Base-by-base conservation (phyloP, 139 green algal species). In the Parachlorella kessleri region DNA sequence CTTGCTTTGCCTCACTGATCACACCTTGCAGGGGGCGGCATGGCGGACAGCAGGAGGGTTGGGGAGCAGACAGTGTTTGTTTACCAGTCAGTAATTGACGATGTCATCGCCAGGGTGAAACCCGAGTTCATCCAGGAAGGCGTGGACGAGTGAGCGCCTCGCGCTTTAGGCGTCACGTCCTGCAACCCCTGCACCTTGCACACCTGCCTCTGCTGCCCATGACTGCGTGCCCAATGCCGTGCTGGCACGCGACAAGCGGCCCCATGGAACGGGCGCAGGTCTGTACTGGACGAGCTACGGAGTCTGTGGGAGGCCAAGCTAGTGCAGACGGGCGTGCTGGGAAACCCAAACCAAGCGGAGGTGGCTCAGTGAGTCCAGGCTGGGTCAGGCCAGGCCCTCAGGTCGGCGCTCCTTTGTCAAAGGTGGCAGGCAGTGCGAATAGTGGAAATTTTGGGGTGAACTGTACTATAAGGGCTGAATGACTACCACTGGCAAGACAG, bases 111-210 rank as follows among this genome's bases (percentile, higher is more conserved):
- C 14, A 88, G 89, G 3, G 84, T 94, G 53, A 90, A 91, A 76
- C 75, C 84, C 0, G 87, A 93, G 55, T 95, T 94, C 42, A 78
- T 91, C 23, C 81, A 94, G 33, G 89, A 93, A 59, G 86, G 87
- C 33, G 73, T 96, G 2, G 92, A 94, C 55, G 90, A 94, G 91
- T 94, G 69, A 84, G 90, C 73, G 28, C 24, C 21, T 33, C 53
- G 28, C 28, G 41, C 42, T 37, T 73, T 24, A 32, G 23, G 26
- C 33, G 36, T 35, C 8, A n/a, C n/a, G n/a, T n/a, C n/a, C n/a
- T n/a, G n/a, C n/a, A n/a, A n/a, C n/a, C n/a, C n/a, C n/a, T n/a
- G n/a, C n/a, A n/a, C n/a, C n/a, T n/a, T n/a, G n/a, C n/a, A n/a
- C n/a, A n/a, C n/a, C n/a, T n/a, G n/a, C n/a, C n/a, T n/a, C n/a